Base-by-base conservation (phyloP, 2,329 filamentous ascomycete genomes). In the Fusarium sororula region DNA sequence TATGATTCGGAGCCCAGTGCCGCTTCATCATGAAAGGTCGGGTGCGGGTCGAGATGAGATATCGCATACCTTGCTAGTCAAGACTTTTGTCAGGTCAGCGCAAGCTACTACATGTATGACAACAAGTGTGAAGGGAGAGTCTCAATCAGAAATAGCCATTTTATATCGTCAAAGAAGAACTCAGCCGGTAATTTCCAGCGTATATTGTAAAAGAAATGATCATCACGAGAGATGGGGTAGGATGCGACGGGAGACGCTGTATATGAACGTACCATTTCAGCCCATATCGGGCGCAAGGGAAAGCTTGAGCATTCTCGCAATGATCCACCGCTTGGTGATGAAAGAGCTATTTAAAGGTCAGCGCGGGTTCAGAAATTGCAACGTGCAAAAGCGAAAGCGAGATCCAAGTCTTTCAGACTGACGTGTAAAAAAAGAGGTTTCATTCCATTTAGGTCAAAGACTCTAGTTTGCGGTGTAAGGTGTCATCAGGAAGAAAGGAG, bases 121-220 rank as follows among this genome's bases (percentile, higher is more conserved):
- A 72, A 77, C 59, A 70, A 61, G 53, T 58, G 51, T 60, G 30
- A 44, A 56, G 38, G 48, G 54, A 45, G 47, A 68, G 53, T 54
- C 66, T 79, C 70, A 79, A 90, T 95, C 93, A 95, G 93, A 90
- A 88, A 92, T 90, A 95, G 94, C 94, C 93, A 93, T 90, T 92
- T 91, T 84, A 87, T 95, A 88, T 94, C 93, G 87, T 93, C 94
- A 94, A 89, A 82, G 87, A 85, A 86, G 86, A 88, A 89, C 82
- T 97, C 93, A 90, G 94, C 91, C 94, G 94, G 94, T 97, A 97
- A 97, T 96, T 96, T 94, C 94, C 95, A 94, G 93, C 89, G 89
- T 89, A 88, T 88, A 85, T 88, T 87, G 85, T 87, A 88, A 87
- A 75, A 85, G 82, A 83, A 93, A 91, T 89, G 88, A 88, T 92